Base-by-base conservation (phyloP, 176 grass and related monocot species). In the Bromus sterilis region DNA sequence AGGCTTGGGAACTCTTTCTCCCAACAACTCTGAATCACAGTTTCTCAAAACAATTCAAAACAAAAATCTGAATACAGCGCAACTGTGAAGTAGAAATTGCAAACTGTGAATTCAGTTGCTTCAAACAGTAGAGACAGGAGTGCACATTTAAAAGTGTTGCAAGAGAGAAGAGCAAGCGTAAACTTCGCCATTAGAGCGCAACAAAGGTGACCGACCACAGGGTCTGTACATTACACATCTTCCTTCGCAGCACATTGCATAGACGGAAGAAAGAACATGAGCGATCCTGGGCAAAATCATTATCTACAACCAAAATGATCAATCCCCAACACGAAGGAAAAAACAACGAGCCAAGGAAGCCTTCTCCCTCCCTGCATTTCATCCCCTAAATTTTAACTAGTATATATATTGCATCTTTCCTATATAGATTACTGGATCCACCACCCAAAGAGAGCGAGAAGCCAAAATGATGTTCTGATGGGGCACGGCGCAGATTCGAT, bases 261-360 rank as follows among this genome's bases (percentile, higher is more conserved):
- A 61, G 79, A 89, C 36, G 53, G 57, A 83, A 6, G 34, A 77
- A 71, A 82, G 40, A 13, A 57, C 70, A 77, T 33, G 64, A 23
- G 43, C 71, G 82, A 79, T 90, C 78, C 74, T 78, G 43, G 67
- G 58, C 67, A 91, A 87, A 91, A 88, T 82, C 81, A 85, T 85
- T 88, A 88, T 88, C 86, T 88, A 91, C 86, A 91, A 82, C 16
- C 80, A 80, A 89, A 91, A 86, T 80, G 69, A 83, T 74, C 20
- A 39, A 46, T 43, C 48, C 74, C 70, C 82, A 61, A 87, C 81
- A 58, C 85, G 78, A 84, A 56, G 46, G 21, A 78, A 42, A 88
- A 89, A 78, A 42, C 85, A 89, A 84, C 53, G 42, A 68, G 62
- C 32, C 28, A 12, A 21, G 57, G 81, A 37, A 80, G 39, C 70